Evolutionary conservation across 352 stramenopile genomes (phyloP), one percentile per base, ranked within the genome.

Genomic region (Phytophthora melonis): DNA sequence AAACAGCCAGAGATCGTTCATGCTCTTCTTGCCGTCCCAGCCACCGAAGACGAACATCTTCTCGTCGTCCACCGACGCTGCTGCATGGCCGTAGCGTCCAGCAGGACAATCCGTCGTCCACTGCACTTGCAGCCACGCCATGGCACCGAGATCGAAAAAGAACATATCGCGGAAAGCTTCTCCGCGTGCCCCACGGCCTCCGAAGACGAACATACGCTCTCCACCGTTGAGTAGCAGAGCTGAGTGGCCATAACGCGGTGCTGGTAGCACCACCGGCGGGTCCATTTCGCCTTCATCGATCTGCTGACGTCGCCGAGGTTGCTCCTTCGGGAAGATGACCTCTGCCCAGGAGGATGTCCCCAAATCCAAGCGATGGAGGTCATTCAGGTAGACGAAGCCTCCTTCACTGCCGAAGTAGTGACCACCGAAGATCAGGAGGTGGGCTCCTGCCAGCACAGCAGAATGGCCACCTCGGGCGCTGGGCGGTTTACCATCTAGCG

Each of bases 381-480:
- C 93, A 63, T 97, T 97, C 23, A 98, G 75, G 79, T 98, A 98
- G 47, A 88, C 84, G 67, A 98, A 98, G 13, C 68, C 72, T 23
- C 89, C 88, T 10, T 92, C 81, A 66, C 88, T 90, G 32, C 92
- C 86, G 74, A 97, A 98, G 79, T 87, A 97, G 63, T 96, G 89
- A 1, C 93, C 93, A 23, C 93, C 93, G 74, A 98, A 98, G 30
- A 98, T 68, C 23, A 98, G 77, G 16, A 98, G 70, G 50, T 97
- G 82, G 13, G 89, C 87, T 64, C 93, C 91, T 25, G 87, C 90
- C 11, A 97, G 72, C 49, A 90, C 80, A 0, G 85, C 80, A 18
- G 85, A 90, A 65, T 96, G 89, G 19, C 89, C 89, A 9, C 89
- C 89, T 10, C 89, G 84, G 30, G 87, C 79, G 5, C 74, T 81